Base-by-base conservation (phyloP, 2,329 filamentous ascomycete genomes). In the Penicillium sp. region DNA sequence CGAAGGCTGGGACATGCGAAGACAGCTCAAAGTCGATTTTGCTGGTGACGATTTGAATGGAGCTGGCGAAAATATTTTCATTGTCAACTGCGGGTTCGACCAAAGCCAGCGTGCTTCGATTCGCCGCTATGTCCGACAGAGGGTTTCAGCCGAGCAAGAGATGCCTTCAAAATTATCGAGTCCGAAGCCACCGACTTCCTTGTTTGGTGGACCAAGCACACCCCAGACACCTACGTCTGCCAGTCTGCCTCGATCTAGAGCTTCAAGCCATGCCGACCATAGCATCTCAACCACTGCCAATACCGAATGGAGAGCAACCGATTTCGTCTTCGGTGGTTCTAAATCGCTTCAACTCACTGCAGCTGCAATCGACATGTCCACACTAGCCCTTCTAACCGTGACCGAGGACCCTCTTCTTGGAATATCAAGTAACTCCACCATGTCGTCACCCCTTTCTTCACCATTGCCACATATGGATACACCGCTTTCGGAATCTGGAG, bases 1-100 rank as follows among this genome's bases (percentile, higher is more conserved):
- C 66, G 77, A 88, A 57, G 88, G 89, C 2, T 97, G 94, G 93
- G 90, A 97, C 66, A 97, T 97, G 92, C 85, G 85, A 53, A 84
- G 91, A 59, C 85, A 79, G 60, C 77, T 97, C 2, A 88, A 94
- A 65, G 90, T 96, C 2, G 94, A 99, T 68, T 97, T 97, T 73
- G 88, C 88, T 42, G 85, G 84, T 20, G 90, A 92, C 62, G 89
- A 94, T 72, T 83, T 84, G n/a, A 78, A 83, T 55, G 83, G 86
- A 49, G 87, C 86, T 24, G 91, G 91, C 20, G 93, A 97, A 71
- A 81, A 80, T 16, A 77, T 96, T 40, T 79, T 95, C 24, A 81
- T 96, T 2, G 80, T 97, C 47, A 80, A 84, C 33, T 88, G 87
- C 65, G 91, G 90, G 0, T 71, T 85, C n/a, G 83, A 83, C 26